Evolutionary conservation across 139 green algal species (phyloP), one percentile per base, ranked within the genome.

Genomic region (Pseudopediastrum boryanum): DNA sequence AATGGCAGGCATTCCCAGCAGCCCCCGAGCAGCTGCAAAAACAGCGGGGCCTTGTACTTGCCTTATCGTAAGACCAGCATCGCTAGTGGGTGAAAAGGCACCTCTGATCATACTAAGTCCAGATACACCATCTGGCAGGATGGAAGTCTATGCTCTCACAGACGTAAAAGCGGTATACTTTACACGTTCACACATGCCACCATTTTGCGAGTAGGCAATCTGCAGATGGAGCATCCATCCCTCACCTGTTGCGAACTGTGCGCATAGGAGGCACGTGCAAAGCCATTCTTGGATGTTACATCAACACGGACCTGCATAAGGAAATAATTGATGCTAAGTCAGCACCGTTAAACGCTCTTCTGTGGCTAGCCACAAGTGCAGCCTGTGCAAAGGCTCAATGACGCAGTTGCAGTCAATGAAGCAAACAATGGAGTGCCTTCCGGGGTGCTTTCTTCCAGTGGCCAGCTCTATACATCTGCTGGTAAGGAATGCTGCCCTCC

Each of bases 221-320:
- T 64, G 54, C 54, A 19, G 16, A 39, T 27, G 27, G 33, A 29
- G 27, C 54, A 27, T 64, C 27, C 21, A 64, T 10, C 13, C 31
- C 27, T 41, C 42, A 78, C 71, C 54, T 29, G 56, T 39, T 78
- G 71, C 54, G 68, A 70, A 56, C 69, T 78, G 71, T 68, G 48
- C 27, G 51, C 33, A 16, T 78, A 78, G 8, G n/a, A n/a, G 43
- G 71, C 71, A 16, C 42, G 36, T 3, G 71, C 54, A n/a, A 78
- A 29, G 9, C 71, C 71, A 33, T 54, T 41, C 71, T 78, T 78
- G 54, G 52, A n/a, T 38, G 71, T 78, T 19, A 78, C 71, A 41
- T 78, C 71, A 8, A 78, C 16, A 12, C 42, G 56, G 39, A 78
- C 10, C 71, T 78, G 71, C 71, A 54, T 38, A 4, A 25, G 36